A percentile compares a stretch with the other conserved stretches of the same genome.
Evolutionary conservation across 352 stramenopile genomes (phyloP).

Genomic region (Globisporangium canariense): DNA sequence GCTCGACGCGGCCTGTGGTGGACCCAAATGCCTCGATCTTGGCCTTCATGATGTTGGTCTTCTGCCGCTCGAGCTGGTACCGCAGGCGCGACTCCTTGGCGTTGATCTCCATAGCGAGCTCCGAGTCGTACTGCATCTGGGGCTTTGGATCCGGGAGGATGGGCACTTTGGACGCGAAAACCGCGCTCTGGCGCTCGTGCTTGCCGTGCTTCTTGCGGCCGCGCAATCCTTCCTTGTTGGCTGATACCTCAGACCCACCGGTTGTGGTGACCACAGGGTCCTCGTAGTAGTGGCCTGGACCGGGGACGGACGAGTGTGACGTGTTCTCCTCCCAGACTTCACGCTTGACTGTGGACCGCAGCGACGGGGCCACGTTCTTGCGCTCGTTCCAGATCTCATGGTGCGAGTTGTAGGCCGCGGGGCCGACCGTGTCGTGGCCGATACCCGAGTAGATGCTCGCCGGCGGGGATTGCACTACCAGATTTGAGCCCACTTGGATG

Average conservation of each 20-base stretch:
- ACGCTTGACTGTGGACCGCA: conserved; percentile 67
- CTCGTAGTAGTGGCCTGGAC: conserved; percentile 58
- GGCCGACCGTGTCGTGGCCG: conserved; percentile 68
- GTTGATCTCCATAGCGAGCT: conserved; percentile 59
- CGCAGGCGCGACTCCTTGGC: conserved; percentile 47
- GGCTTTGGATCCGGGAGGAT: conserved; percentile 49
- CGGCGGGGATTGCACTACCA: conserved; percentile 43
- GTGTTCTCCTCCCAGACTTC: conserved; percentile 74
- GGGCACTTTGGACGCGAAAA: conserved; percentile 76
- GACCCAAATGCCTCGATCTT: conserved; percentile 74
- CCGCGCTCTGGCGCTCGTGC: conserved; percentile 42
- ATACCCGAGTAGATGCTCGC: conserved; percentile 59
- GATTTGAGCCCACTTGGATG: conserved; percentile 35
- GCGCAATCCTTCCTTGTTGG: background rate
- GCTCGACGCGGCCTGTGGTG: conserved; percentile 46
- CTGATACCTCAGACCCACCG: background rate
- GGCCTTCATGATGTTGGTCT: conserved; percentile 17
- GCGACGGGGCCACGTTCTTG: conserved; percentile 60
- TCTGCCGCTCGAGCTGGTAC: conserved; percentile 27
- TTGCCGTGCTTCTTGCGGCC: conserved; percentile 12
- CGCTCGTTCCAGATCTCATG: conserved; percentile 55
- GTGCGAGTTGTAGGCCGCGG: conserved; percentile 60
- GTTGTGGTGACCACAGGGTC: background rate
- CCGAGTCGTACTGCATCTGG: conserved; percentile 42
- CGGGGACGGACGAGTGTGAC: conserved; percentile 40